A percentile compares a stretch with the other conserved stretches of the same genome.
Conservation (phyloP, 2,329 filamentous ascomycete genomes). For the Penicillium frequentans region DNA sequence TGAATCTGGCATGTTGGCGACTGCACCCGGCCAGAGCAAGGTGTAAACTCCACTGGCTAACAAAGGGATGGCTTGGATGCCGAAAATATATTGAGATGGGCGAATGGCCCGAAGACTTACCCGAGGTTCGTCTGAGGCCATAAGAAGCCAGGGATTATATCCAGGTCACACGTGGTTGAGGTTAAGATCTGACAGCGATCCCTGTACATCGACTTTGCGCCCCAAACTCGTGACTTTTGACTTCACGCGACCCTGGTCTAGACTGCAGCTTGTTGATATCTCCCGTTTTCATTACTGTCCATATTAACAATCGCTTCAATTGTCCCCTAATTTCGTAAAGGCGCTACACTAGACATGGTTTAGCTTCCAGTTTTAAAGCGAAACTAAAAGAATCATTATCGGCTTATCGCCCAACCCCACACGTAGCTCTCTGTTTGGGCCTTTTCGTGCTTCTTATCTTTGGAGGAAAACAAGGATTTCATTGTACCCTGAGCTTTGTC, state of each 20-base stretch:
- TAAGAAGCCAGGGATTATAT: too few species aligned
- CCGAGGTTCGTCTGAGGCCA: background rate
- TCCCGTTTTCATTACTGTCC: background rate
- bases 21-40: slow-evolving; percentile 12
- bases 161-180: too few species aligned
- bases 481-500: background rate
- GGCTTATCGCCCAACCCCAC: background rate
- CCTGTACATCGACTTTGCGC: too few species aligned
- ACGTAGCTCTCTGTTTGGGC: background rate
- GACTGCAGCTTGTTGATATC: background rate
- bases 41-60: slow-evolving; percentile 15
- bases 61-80: slow-evolving; percentile 16
- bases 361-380: background rate
- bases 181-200: too few species aligned
- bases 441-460: background rate
- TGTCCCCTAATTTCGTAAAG: background rate
- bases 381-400: background rate
- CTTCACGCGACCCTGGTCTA: background rate
- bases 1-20: slow-evolving; percentile 9
- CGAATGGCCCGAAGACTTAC: background rate
- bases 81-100: slow-evolving; percentile 16
- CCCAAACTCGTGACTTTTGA: background rate
- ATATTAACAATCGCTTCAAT: background rate
- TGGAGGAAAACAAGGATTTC: background rate
- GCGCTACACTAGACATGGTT: background rate